Base-by-base conservation (phyloP, 176 grass and related monocot species). In the Ensete ventricosum region DNA sequence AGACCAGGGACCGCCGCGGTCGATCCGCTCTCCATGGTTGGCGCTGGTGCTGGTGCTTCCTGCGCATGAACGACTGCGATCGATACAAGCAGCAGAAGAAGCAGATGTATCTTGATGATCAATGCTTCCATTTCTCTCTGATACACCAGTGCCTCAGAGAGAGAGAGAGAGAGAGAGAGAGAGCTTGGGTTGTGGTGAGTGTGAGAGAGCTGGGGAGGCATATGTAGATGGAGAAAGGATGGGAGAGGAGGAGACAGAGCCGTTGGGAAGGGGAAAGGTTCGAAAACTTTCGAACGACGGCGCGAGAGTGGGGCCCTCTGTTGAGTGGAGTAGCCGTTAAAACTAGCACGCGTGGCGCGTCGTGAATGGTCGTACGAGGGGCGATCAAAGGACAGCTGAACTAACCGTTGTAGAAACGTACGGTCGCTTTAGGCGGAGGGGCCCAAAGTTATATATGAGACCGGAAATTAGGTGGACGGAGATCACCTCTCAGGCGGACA, bases 281-380 rank as follows among this genome's bases (percentile, higher is more conserved):
- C 76, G 52, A 50, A 88, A 89, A 87, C 86, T 79, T 88, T 96
- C 86, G 85, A 85, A 95, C 71, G 78, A 65, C 58, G 34, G 34
- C 34, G 34, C 34, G 34, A 5, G 4, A 43, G 34, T 43, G 34
- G 34, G 34, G 5, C 34, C 34, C 34, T 6, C 34, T 43, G 6
- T 43, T 43, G 34, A 71, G 82, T 79, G 72, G 73, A 84, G 77
- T 90, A 87, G 84, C 88, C 88, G 88, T 91, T 92, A 76, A 29
- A 0, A 20, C n/a, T 67, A 17, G 50, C 11, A 80, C 53, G 72
- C 64, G 50, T 84, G 70, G 52, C 62, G 52, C 62, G 70, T 25
- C 53, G 8, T 55, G 23, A 22, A 50, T 50, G 4, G 65, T 34
- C 16, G 58, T 72, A 71, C 53, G 58, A 66, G 1, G n/a, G 11